Evolutionary conservation across 2,329 filamentous ascomycete genomes (phyloP).

Genomic region (Diaporthe amygdali): DNA sequence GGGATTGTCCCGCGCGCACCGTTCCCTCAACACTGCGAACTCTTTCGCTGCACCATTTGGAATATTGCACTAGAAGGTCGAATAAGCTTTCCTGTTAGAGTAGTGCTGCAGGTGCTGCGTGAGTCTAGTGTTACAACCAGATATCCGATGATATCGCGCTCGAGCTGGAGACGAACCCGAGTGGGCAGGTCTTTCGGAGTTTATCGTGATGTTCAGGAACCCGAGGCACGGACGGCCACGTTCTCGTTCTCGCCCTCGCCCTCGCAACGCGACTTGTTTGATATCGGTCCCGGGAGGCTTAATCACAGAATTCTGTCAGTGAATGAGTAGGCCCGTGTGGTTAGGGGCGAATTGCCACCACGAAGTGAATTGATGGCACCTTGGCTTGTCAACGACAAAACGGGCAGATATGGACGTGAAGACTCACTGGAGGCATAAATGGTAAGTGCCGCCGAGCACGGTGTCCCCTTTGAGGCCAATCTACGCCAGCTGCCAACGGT

Average conservation of each 20-base stretch:
- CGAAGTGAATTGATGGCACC: neutral
- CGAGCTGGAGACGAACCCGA: neutral
- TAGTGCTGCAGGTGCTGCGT: slow-evolving; percentile 1
- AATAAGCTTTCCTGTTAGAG: neutral
- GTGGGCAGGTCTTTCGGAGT: neutral
- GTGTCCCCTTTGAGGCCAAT: neutral
- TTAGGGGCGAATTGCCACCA: neutral
- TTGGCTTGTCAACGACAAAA: neutral
- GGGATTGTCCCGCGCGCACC: neutral
- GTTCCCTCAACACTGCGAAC: neutral
- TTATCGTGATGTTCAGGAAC: neutral
- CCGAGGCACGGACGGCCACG: neutral
- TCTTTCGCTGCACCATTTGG: neutral
- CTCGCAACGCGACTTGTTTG: neutral
- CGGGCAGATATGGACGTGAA: neutral
- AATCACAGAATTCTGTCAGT: neutral
- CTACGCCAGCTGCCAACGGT: neutral
- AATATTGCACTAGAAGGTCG: neutral
- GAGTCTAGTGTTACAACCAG: slow-evolving; percentile 11
- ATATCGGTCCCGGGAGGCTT: neutral
- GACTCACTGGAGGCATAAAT: no score
- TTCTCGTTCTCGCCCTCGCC: neutral
- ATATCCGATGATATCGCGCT: neutral
- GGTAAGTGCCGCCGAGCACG: neutral
- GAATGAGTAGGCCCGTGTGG: neutral